Conservation (phyloP, 176 grass and related monocot species). For the Ensete ventricosum region DNA sequence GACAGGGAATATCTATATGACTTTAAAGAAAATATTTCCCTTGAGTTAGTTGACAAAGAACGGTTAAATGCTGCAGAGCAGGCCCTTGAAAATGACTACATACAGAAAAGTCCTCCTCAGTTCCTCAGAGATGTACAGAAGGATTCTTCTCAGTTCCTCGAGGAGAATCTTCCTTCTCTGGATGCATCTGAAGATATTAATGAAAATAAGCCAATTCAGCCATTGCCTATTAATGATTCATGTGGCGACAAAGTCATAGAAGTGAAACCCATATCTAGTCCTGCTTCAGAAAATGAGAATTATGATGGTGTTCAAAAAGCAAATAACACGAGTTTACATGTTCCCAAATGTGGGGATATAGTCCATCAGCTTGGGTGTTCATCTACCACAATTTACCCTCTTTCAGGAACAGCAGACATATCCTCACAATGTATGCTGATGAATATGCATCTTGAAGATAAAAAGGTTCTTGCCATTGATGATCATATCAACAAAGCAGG, state of each 20-base stretch:
- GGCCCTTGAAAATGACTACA: slow-evolving; percentile 35
- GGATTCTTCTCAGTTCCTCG: slow-evolving; percentile 5
- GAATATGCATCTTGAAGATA: slow-evolving; percentile 18
- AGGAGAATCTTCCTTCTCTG: slow-evolving; percentile 31
- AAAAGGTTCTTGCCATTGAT: slow-evolving; percentile 10
- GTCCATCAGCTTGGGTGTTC: slow-evolving; percentile 28
- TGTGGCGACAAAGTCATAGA: slow-evolving; percentile 35
- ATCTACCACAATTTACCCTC: slow-evolving; percentile 28
- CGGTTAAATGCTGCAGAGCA: slow-evolving; percentile 23
- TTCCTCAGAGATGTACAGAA: too few relatives aligned
- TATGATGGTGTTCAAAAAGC: slow-evolving; percentile 21
- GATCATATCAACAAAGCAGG: slow-evolving; percentile 31
- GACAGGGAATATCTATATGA: slow-evolving; percentile 27
- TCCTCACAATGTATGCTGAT: slow-evolving; percentile 19
- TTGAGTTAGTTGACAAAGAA: not conserved
- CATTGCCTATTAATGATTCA: slow-evolving; percentile 25
- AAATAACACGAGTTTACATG: slow-evolving; percentile 22
- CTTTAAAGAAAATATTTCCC: slow-evolving; percentile 3
- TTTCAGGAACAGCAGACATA: slow-evolving; percentile 30
- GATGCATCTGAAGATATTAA: slow-evolving; percentile 33
- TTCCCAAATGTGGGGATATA: slow-evolving; percentile 14
- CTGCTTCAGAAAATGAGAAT: slow-evolving; percentile 28
- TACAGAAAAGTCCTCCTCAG: slow-evolving; percentile 20
- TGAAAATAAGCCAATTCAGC: slow-evolving; percentile 35
- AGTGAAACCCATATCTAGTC: slow-evolving; percentile 24